Percentiles rank a stretch among this genome's conserved stretches.
phyloP scores from a whole-genome alignment of 139 green algal genomes.

The Auxenochlorella protothecoides region DNA sequence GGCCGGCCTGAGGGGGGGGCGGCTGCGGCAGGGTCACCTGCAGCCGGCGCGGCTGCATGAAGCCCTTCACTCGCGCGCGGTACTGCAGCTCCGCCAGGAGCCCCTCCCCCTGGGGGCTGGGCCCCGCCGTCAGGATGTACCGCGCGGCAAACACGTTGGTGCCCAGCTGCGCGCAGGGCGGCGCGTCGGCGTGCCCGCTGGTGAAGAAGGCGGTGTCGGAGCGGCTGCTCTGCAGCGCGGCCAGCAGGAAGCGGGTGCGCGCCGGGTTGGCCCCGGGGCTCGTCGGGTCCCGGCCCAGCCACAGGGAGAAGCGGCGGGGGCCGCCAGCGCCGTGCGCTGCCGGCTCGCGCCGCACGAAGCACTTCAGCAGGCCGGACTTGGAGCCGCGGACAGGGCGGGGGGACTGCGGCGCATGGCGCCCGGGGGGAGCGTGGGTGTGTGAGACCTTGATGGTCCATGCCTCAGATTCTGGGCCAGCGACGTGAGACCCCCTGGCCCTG shows the following conservation, averaged over 20 bases:
- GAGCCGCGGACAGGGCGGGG: slow-evolving; percentile 5
- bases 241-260: slow-evolving; percentile 16
- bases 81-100: slow-evolving; percentile 27
- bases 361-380: slow-evolving; percentile 22
- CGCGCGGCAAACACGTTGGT: slow-evolving; percentile 21
- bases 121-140: slow-evolving; percentile 1
- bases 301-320: slow-evolving; percentile 13
- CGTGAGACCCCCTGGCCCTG: neutral
- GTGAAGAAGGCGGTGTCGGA: slow-evolving; percentile 10
- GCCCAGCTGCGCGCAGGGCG: slow-evolving; percentile 8
- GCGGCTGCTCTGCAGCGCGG: slow-evolving; percentile 7
- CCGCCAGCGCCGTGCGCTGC: neutral
- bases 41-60: slow-evolving; percentile 36
- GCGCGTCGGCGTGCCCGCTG: slow-evolving; percentile 7
- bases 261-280: slow-evolving; percentile 5
- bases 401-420: slow-evolving; percentile 8
- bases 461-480: neutral
- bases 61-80: slow-evolving; percentile 26
- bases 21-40: too few relatives aligned
- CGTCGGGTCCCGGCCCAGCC: slow-evolving; percentile 11
- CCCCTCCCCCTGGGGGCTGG: neutral
- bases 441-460: neutral
- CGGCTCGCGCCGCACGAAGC: slow-evolving; percentile 26
- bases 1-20: too few relatives aligned
- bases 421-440: neutral